These are phyloP conservation scores for Amanita pseudoporphyria DNA, from an alignment of 768 basidiomycete genomes.

Conservation along the genomic window DNA sequence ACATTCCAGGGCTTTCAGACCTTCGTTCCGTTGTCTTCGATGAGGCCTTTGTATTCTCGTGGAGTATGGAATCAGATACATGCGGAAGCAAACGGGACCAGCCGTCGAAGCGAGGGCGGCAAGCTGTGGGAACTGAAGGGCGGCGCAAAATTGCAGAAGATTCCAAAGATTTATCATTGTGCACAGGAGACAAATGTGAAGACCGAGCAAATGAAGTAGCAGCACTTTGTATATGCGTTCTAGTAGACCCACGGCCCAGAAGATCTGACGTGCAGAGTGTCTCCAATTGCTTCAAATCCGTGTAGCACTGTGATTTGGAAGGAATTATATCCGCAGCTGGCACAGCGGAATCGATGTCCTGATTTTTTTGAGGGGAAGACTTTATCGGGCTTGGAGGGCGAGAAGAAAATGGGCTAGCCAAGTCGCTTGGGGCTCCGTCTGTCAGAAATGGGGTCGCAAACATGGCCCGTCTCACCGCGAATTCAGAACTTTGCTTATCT, in stretches of 20 bases:
- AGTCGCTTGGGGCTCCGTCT: not conserved
- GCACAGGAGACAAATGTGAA: not conserved
- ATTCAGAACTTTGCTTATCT: not conserved
- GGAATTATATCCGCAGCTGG: not conserved
- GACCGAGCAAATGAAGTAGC: constrained; percentile 2
- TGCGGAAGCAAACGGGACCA: constrained; percentile 4
- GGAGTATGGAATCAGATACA: not conserved
- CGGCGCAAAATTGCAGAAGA: constrained; percentile 9
- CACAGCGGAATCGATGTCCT: not conserved
- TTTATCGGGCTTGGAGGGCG: constrained; percentile 3
- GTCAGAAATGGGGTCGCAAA: not conserved
- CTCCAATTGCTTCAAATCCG: not conserved
- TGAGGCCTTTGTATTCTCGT: not conserved
- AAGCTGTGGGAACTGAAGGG: constrained; percentile 17
- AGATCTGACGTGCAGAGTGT: not conserved
- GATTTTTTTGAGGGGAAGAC: not conserved
- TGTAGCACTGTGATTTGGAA: not conserved
- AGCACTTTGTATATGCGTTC: not conserved
- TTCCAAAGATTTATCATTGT: not conserved
- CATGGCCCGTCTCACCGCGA: not conserved
- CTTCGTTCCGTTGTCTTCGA: not conserved
- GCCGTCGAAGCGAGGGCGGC: constrained; percentile 15
- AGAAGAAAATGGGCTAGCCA: constrained; percentile 5
- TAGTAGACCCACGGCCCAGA: not conserved
- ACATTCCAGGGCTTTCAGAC: not conserved